Evolutionary conservation across 495 filamentous ascomycete species (phyloP).

Genomic region (Trichocladium uniseriatum): DNA sequence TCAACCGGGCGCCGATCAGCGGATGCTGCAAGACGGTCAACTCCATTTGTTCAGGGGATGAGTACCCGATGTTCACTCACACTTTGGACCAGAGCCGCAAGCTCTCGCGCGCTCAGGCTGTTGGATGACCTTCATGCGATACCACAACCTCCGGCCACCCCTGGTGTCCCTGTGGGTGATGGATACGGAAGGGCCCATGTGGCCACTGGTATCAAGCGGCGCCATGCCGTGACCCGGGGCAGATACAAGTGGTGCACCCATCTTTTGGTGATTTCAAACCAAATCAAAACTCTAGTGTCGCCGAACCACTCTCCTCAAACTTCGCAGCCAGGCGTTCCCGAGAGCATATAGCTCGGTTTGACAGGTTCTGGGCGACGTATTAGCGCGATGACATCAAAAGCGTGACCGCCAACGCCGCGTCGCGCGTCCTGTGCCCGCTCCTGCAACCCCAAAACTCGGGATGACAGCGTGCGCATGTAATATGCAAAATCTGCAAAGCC

Average conservation of each 20-base stretch:
- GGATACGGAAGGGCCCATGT: constrained; percentile 9
- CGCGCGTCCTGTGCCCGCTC: not conserved
- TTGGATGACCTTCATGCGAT: constrained; percentile 79
- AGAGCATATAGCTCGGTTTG: too few species aligned
- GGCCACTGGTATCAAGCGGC: constrained; percentile 12
- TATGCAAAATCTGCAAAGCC: not conserved
- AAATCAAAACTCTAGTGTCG: too few species aligned
- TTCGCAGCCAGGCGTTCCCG: too few species aligned
- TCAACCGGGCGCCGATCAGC: constrained; percentile 95
- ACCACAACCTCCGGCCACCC: constrained; percentile 72
- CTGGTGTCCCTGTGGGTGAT: constrained; percentile 53
- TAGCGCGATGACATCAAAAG: too few species aligned
- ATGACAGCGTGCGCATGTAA: constrained; percentile 3
- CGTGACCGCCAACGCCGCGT: too few species aligned
- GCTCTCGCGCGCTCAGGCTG: constrained; percentile 93
- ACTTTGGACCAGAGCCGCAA: constrained; percentile 91
- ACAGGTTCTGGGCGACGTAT: too few species aligned
- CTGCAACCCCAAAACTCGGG: not conserved
- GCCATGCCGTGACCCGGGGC: constrained; percentile 21
- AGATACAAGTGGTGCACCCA: constrained; percentile 26
- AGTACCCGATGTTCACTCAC: constrained; percentile 42
- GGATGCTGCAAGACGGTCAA: constrained; percentile 51
- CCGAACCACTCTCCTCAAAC: too few species aligned
- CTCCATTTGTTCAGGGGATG: not conserved
- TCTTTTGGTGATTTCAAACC: too few species aligned